Conservation (phyloP, 257 asterid species). For the Lantana camara region DNA sequence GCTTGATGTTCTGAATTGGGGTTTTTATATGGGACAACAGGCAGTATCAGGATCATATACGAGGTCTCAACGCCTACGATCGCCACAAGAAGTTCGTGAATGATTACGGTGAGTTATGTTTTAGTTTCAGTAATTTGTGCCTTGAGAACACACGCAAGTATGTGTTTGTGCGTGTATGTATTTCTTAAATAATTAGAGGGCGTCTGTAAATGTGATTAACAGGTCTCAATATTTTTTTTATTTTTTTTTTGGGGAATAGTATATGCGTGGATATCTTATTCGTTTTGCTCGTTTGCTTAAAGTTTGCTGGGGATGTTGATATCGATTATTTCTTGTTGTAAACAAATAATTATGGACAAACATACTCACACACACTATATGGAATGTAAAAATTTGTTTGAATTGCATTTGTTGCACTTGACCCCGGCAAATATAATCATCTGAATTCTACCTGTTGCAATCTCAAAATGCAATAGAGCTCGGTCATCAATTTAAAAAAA, state of each 20-base stretch:
- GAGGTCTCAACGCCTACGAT: conserved; percentile 96
- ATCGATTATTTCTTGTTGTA: background rate
- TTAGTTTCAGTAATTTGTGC: conserved; percentile 17
- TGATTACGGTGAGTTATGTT: conserved; percentile 64
- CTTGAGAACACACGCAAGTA: background rate
- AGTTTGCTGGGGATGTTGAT: conserved; percentile 6
- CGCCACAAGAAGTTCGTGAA: conserved; percentile 88
- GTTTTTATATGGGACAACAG: conserved; percentile 37
- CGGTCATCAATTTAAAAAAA: too few species aligned
- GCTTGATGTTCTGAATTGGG: conserved; percentile 14
- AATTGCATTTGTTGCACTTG: background rate
- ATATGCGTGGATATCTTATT: background rate
- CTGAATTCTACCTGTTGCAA: background rate
- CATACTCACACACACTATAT: background rate
- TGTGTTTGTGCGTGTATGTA: background rate
- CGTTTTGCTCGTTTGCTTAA: conserved; percentile 15
- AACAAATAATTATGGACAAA: background rate
- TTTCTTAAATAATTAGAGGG: background rate
- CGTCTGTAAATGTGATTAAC: background rate
- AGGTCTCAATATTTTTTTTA: background rate
- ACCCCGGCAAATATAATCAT: background rate
- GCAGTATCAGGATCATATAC: conserved; percentile 88
- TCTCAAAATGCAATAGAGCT: background rate
- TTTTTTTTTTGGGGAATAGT: background rate
- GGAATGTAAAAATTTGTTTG: background rate